phyloP scores from a whole-genome alignment of 345 rosid genomes.

The Conringia planisiliqua region DNA sequence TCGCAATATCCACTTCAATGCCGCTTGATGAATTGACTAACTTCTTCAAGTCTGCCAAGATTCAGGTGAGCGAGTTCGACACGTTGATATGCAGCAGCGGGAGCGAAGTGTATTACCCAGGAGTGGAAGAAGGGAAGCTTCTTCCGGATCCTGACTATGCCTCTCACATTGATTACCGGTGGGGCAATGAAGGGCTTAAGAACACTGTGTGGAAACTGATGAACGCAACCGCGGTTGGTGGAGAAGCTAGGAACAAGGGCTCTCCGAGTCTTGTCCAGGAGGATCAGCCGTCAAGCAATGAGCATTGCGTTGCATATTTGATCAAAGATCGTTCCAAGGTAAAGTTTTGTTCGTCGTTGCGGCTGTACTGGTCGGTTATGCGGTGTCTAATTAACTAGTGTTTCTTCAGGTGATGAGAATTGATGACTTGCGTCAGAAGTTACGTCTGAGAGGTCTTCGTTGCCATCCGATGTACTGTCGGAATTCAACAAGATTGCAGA shows the following conservation, averaged over 20 bases:
- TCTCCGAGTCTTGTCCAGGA: slow-evolving; percentile 53
- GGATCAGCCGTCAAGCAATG: slow-evolving; percentile 58
- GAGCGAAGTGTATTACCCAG: slow-evolving; percentile 86
- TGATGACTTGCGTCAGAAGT: slow-evolving; percentile 90
- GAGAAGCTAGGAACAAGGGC: slow-evolving; percentile 36
- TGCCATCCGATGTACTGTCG: slow-evolving; percentile 98
- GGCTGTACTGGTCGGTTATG: background rate
- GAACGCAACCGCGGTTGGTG: slow-evolving; percentile 50
- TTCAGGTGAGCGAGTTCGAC: slow-evolving; percentile 76
- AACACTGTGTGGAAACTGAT: slow-evolving; percentile 88
- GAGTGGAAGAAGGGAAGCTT: slow-evolving; percentile 66
- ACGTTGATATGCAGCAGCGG: slow-evolving; percentile 93
- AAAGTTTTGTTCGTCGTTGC: background rate
- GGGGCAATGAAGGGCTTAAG: slow-evolving; percentile 89
- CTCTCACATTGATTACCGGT: slow-evolving; percentile 79
- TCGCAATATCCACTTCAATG: slow-evolving; percentile 85
- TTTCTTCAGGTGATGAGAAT: slow-evolving; percentile 58
- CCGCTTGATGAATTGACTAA: slow-evolving; percentile 54
- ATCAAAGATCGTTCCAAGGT: slow-evolving; percentile 71
- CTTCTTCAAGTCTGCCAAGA: slow-evolving; percentile 59
- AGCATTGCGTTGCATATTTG: slow-evolving; percentile 67
- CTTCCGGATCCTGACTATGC: slow-evolving; percentile 83
- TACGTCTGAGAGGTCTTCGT: slow-evolving; percentile 90
- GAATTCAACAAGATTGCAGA: slow-evolving; percentile 71
- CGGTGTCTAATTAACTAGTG: background rate